Evolutionary conservation across 2,329 filamentous ascomycete species (phyloP).

Genomic region (Camillea tinctor): DNA sequence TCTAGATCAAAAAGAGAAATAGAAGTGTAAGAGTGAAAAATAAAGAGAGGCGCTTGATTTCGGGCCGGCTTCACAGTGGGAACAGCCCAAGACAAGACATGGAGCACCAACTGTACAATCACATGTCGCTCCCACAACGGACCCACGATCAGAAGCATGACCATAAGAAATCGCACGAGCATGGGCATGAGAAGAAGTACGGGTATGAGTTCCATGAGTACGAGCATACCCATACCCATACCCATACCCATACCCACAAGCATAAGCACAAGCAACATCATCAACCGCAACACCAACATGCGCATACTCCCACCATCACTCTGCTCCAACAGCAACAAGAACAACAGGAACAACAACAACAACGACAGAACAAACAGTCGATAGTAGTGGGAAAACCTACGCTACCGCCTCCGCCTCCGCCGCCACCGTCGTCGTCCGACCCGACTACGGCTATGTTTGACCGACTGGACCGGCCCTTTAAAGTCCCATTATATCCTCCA

Average conservation of each 20-base stretch:
- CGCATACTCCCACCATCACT: not conserved
- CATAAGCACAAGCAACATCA: constrained; percentile 19
- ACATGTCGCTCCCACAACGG: constrained; percentile 42
- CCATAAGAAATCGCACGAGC: not conserved
- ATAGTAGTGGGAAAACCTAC: constrained; percentile 9
- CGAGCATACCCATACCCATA: too few relatives aligned
- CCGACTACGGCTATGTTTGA: constrained; percentile 21
- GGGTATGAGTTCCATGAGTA: not conserved
- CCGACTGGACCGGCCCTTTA: constrained; percentile 31
- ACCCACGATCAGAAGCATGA: constrained; percentile 27
- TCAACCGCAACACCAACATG: not conserved
- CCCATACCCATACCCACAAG: constrained; percentile 17
- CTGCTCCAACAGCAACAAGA: constrained; percentile 13
- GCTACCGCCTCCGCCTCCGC: constrained; percentile 12
- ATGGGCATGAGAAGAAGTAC: not conserved
- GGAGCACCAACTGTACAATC: constrained; percentile 42
- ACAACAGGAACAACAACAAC: not conserved
- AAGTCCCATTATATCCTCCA: constrained; percentile 36
- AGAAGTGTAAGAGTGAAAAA: too few relatives aligned
- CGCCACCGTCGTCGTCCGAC: constrained; percentile 9
- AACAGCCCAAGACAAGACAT: constrained; percentile 14
- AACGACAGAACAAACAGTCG: constrained; percentile 13
- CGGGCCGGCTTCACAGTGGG: constrained; percentile 4
- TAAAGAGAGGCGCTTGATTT: constrained; percentile 14
- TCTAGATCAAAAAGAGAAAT: not conserved